Percentiles rank a stretch among this genome's conserved stretches.
Evolutionary conservation across 2,329 filamentous ascomycete genomes (phyloP).

Genomic region (Metarhizium album): DNA sequence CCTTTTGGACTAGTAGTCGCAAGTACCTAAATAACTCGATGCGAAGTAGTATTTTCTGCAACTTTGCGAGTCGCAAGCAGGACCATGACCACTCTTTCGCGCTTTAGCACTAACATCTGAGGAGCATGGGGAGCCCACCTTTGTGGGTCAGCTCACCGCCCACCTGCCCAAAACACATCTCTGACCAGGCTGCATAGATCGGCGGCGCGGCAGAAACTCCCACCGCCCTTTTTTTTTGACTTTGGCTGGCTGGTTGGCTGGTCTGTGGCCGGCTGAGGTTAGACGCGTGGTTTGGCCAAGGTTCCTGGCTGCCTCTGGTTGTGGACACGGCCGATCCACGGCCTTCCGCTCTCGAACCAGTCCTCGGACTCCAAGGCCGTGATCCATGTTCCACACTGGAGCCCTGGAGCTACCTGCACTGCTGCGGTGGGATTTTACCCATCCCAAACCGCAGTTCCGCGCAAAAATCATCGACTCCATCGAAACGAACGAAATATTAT

Average conservation of each 20-base stretch:
- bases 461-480: not conserved
- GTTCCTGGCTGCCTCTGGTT: not conserved
- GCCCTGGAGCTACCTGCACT: not conserved
- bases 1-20: not conserved
- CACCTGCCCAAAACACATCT: not conserved
- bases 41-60: not conserved
- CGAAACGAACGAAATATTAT: not conserved
- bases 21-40: no score
- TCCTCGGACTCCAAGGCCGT: not conserved
- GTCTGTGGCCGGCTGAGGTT: not conserved
- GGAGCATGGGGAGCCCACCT: no score
- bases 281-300: not conserved
- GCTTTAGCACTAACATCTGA: no score
- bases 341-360: not conserved
- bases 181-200: not conserved
- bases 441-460: not conserved
- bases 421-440: not conserved
- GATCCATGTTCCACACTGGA: conserved; percentile 1
- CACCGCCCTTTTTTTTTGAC: conserved; percentile 6
- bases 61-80: not conserved
- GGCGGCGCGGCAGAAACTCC: conserved; percentile 8
- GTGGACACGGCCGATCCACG: not conserved
- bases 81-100: not conserved
- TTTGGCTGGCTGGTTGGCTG: conserved; percentile 4
- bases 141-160: conserved; percentile 3